Evolutionary conservation across 805 yeast genomes (phyloP), one percentile per base, ranked within the genome.

Genomic region (Ogataea paradorogensis): DNA sequence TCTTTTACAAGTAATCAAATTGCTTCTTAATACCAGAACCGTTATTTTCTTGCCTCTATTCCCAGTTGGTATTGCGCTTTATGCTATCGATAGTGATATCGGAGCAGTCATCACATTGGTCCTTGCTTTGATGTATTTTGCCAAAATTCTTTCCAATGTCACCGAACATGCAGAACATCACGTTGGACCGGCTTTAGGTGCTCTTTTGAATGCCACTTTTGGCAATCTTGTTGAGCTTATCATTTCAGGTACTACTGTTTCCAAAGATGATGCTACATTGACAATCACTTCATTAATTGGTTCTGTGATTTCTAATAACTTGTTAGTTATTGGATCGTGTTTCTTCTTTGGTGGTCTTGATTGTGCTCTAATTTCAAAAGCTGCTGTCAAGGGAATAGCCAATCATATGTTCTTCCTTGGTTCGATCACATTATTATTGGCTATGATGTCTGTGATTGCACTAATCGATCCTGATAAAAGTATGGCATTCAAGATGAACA

Each of bases 101-200:
- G 48, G 48, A n/a, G 45, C 48, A 9, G 43, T 45, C 5, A 33
- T 45, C 30, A 45, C 48, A 5, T 33, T 45, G 18, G 43, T 45
- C 15, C n/a, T 45, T 26, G 48, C 48, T 14, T 24, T 45, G 31
- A 45, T 45, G 48, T 45, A 45, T 31, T 45, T 45, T 28, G 48
- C 48, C 24, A 45, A 45, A 18, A 45, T 45, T 14, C 36, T 45
- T 15, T 45, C 48, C 21, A 45, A 45, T 16, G 45, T 45, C 30
- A 45, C 48, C 5, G 48, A 45, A 40, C 35, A 42, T 20, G 48
- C 48, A 4, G 48, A 45, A 29, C 48, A 45, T 35, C 48, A 45
- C 24, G 31, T 45, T 20, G 48, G 48, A n/a, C 48, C 48, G 4
- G 48, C 45, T 15, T 30, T 45, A 22, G 48, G 48, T 2, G 48